phyloP scores from a whole-genome alignment of 2,329 filamentous ascomycete species.

The Aspergillus arachidicola region DNA sequence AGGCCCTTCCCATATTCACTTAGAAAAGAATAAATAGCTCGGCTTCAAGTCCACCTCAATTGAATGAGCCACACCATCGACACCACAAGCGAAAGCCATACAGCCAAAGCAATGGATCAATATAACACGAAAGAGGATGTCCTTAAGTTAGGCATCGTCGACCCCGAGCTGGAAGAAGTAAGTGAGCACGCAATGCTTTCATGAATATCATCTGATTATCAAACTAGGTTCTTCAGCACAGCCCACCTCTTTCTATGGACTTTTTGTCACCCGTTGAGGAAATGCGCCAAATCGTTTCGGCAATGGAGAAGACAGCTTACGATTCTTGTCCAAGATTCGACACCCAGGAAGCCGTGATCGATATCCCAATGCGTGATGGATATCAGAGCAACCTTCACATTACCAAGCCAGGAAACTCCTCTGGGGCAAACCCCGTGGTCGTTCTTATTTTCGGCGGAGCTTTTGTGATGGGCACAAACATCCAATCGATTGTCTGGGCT shows the following conservation, averaged over 20 bases:
- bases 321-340: background rate
- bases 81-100: background rate
- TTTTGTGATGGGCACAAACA: background rate
- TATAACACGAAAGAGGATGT: background rate
- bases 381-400: background rate
- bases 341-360: background rate
- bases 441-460: background rate
- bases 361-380: background rate
- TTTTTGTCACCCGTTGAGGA: background rate
- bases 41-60: background rate
- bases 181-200: background rate
- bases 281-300: background rate
- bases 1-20: too few relatives aligned
- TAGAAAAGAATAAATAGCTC: too few relatives aligned
- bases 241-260: background rate
- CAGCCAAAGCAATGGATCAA: background rate
- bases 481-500: background rate
- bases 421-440: background rate
- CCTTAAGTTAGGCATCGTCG: background rate
- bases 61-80: background rate
- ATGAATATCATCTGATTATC: background rate
- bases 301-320: background rate
- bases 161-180: background rate
- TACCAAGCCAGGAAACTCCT: background rate
- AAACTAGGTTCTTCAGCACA: background rate